phyloP scores from a whole-genome alignment of 495 filamentous ascomycete species.

The Filosporella fistucella region DNA sequence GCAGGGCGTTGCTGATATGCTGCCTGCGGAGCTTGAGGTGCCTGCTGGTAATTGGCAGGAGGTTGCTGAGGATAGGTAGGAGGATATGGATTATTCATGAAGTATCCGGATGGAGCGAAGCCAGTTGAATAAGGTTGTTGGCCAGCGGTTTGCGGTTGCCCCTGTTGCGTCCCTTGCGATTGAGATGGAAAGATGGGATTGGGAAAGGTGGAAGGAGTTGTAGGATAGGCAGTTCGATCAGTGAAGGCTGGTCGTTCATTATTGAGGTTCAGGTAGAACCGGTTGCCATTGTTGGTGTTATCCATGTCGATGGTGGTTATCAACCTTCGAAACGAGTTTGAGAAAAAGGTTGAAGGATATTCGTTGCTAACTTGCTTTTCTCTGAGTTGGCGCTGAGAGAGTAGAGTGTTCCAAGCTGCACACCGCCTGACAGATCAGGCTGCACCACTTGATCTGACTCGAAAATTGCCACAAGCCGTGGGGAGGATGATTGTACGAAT shows the following conservation, averaged over 20 bases:
- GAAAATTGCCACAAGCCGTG: no score
- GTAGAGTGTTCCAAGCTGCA: no score
- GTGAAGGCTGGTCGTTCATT: conserved; percentile 57
- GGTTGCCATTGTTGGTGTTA: conserved; percentile 47
- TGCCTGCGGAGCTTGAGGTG: conserved; percentile 33
- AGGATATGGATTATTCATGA: conserved; percentile 51
- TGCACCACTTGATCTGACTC: no score
- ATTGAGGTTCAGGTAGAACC: conserved; percentile 70
- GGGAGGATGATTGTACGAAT: no score
- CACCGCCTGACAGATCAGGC: no score
- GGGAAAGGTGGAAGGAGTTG: conserved; percentile 93
- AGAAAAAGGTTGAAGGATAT: neutral
- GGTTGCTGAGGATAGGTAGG: conserved; percentile 25
- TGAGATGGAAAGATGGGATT: conserved; percentile 71
- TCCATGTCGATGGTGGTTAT: conserved; percentile 32
- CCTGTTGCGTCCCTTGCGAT: conserved; percentile 31
- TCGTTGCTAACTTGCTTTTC: conserved; percentile 9
- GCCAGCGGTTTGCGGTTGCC: conserved; percentile 10
- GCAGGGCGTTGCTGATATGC: conserved; percentile 49
- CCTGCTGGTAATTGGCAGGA: conserved; percentile 26
- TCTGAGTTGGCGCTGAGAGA: conserved; percentile 4
- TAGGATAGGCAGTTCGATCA: conserved; percentile 79
- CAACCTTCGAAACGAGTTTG: conserved; percentile 32
- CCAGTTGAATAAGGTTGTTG: conserved; percentile 44
- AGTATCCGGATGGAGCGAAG: conserved; percentile 55